Evolutionary conservation across 148 eudicot genomes (phyloP).

Genomic region (Rhododendron williamsianum): DNA sequence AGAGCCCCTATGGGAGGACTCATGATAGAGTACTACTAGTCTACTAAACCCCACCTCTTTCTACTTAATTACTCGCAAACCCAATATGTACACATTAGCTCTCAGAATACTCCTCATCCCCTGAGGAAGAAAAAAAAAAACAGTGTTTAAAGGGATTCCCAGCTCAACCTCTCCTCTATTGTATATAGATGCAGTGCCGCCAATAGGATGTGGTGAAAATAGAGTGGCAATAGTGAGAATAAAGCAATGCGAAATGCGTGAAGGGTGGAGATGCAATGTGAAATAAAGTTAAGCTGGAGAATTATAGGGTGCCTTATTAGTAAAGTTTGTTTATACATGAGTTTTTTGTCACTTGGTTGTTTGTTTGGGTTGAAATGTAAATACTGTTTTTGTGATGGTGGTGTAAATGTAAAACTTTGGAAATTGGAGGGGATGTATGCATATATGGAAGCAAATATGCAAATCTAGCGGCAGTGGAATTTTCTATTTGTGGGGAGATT

Average conservation of each 20-base stretch:
- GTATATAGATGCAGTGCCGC: constrained; percentile 18
- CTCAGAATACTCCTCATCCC: not conserved
- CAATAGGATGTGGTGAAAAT: not conserved
- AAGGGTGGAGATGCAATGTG: not conserved
- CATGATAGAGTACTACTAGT: constrained; percentile 42
- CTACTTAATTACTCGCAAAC: constrained; percentile 9
- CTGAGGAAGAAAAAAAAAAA: not conserved
- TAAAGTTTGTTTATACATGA: constrained; percentile 1
- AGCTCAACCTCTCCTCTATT: not conserved
- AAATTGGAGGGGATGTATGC: not conserved
- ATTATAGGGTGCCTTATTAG: constrained; percentile 9
- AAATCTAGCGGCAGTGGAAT: not conserved
- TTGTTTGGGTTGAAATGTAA: constrained; percentile 12
- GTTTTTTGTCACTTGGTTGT: not conserved
- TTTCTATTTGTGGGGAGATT: not conserved
- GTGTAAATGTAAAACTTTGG: not conserved
- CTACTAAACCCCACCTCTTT: not conserved
- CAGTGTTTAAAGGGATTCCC: not conserved
- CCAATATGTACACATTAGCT: constrained; percentile 9
- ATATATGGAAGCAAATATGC: not conserved
- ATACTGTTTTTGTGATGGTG: not conserved
- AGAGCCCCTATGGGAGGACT: constrained; percentile 80
- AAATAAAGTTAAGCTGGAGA: constrained; percentile 1
- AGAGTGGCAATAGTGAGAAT: constrained; percentile 14
- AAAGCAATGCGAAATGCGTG: constrained; percentile 14